Percentiles rank a stretch among this genome's conserved stretches.
These are phyloP conservation scores for Cucumis variabilis DNA, from an alignment of 331 rosid genomes.

Conservation along the genomic window DNA sequence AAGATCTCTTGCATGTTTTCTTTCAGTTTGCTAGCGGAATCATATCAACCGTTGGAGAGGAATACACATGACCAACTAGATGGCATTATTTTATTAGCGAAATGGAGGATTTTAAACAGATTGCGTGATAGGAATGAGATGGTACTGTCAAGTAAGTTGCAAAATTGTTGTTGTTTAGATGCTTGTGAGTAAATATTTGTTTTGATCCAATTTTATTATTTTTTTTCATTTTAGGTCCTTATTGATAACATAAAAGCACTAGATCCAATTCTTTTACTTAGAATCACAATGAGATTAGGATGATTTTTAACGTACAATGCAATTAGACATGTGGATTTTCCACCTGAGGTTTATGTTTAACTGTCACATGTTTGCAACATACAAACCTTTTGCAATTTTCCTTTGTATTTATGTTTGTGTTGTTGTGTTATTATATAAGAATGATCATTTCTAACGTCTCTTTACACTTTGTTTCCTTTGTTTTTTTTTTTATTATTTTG, in stretches of 20 bases:
- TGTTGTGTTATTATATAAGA: too few relatives aligned
- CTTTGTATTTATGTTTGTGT: too few relatives aligned
- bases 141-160: constrained; percentile 83
- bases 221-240: constrained; percentile 71
- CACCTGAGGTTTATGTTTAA: too few relatives aligned
- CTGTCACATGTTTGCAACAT: too few relatives aligned
- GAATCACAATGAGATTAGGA: not conserved
- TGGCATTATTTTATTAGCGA: constrained; percentile 73
- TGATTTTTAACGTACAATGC: not conserved
- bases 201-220: constrained; percentile 27
- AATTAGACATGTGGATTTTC: not conserved
- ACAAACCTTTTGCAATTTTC: too few relatives aligned
- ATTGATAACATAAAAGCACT: constrained; percentile 90
- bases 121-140: constrained; percentile 97
- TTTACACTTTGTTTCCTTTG: too few relatives aligned
- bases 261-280: not conserved
- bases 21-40: too few relatives aligned
- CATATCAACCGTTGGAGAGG: too few relatives aligned
- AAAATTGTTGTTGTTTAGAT: not conserved
- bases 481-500: constrained; percentile 38
- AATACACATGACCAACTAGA: constrained; percentile 81
- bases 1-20: constrained; percentile 14
- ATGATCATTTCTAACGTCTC: too few relatives aligned
- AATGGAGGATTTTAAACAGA: constrained; percentile 98
- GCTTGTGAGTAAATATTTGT: not conserved